Conservation (phyloP, 2,329 filamentous ascomycete species). For the Diaporthe sp. region DNA sequence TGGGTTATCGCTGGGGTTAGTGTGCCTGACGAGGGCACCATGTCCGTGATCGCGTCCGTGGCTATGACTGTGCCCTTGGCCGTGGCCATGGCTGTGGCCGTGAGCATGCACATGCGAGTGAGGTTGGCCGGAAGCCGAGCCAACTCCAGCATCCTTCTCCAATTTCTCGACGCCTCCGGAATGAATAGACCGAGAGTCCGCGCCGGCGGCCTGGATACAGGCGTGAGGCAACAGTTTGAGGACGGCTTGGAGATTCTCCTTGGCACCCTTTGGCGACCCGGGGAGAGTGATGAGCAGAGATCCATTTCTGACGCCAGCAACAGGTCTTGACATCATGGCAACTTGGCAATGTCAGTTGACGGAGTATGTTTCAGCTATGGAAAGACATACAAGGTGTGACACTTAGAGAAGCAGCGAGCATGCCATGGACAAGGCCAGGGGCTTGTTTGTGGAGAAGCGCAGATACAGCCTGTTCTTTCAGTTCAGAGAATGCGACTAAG, state of each 20-base stretch:
- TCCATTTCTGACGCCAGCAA: constrained; percentile 87
- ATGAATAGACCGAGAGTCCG: constrained; percentile 85
- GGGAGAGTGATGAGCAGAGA: constrained; percentile 90
- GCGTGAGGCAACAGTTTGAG: constrained; percentile 94
- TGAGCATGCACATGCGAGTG: constrained; percentile 50
- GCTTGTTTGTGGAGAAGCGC: constrained; percentile 88
- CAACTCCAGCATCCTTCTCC: constrained; percentile 83
- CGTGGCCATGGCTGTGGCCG: constrained; percentile 53
- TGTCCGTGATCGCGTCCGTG: constrained; percentile 75
- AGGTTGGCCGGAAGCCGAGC: constrained; percentile 46
- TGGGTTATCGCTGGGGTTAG: constrained; percentile 69
- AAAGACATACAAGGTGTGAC: constrained; percentile 86
- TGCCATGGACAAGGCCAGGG: constrained; percentile 92
- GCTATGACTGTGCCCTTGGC: constrained; percentile 65
- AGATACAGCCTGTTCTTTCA: constrained; percentile 76
- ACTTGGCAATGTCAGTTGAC: constrained; percentile 67
- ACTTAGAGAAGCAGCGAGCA: constrained; percentile 86
- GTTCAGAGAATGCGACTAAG: not conserved
- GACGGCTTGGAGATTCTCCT: constrained; percentile 91
- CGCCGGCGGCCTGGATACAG: constrained; percentile 89
- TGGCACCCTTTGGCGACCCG: constrained; percentile 94
- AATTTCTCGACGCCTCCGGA: constrained; percentile 85
- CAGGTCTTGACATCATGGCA: constrained; percentile 95
- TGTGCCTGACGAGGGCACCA: constrained; percentile 80
- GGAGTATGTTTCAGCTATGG: not conserved